These are phyloP conservation scores for Aspergillus indologenus DNA, from an alignment of 495 filamentous ascomycete genomes.

Conservation along the genomic window DNA sequence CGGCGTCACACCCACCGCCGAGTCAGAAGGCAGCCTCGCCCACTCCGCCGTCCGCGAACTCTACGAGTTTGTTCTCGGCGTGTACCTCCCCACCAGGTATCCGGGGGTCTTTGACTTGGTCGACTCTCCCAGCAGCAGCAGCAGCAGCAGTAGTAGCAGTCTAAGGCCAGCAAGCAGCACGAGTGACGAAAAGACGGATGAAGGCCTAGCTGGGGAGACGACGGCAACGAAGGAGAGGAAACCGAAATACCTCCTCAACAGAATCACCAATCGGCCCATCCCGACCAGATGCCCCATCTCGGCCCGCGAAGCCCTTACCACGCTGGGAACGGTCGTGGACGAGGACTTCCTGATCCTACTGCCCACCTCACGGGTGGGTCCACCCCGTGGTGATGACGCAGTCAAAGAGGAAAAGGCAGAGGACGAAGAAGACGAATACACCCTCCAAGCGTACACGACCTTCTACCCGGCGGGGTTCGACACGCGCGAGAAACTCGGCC, in stretches of 20 bases:
- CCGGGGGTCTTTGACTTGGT: constrained; percentile 54
- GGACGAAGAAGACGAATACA: constrained; percentile 42
- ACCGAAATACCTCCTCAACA: neutral
- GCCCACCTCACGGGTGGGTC: constrained; percentile 32
- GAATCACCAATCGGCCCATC: constrained; percentile 4
- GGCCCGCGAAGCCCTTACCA: constrained; percentile 31
- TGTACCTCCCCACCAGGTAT: constrained; percentile 63
- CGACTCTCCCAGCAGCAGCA: too few species aligned
- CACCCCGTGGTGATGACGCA: neutral
- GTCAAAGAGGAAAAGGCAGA: neutral
- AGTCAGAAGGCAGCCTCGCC: constrained; percentile 20
- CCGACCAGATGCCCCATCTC: neutral
- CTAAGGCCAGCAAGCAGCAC: too few species aligned
- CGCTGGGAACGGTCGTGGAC: constrained; percentile 60
- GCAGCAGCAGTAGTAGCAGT: too few species aligned
- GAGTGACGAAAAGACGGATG: too few species aligned
- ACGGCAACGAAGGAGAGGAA: neutral
- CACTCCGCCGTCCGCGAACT: constrained; percentile 55
- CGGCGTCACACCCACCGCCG: constrained; percentile 34
- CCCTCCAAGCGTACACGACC: constrained; percentile 62
- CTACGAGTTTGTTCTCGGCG: constrained; percentile 59
- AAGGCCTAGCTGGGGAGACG: too few species aligned
- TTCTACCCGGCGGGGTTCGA: constrained; percentile 75
- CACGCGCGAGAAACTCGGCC: constrained; percentile 59
- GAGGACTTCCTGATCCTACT: constrained; percentile 75